phyloP scores from a whole-genome alignment of 768 basidiomycete species.

The Sarcomyxa edulis region DNA sequence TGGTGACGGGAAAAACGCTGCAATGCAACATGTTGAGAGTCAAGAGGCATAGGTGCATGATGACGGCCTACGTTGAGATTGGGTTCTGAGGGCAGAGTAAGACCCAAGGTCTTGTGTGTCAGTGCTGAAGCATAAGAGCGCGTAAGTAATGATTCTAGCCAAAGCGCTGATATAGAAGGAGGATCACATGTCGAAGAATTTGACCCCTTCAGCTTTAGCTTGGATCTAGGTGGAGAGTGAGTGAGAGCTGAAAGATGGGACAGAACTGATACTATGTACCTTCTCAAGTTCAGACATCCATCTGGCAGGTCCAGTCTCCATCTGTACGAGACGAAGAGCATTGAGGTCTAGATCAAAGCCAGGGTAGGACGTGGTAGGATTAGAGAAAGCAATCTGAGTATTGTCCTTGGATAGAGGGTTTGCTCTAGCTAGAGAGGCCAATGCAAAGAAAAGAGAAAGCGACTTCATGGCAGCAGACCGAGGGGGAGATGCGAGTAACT shows the following conservation, averaged over 20 bases:
- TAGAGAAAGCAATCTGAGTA: slow-evolving; percentile 35
- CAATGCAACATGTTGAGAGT: slow-evolving; percentile 15
- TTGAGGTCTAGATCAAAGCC: slow-evolving; percentile 73
- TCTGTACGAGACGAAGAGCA: slow-evolving; percentile 68
- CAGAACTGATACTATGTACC: slow-evolving; percentile 34
- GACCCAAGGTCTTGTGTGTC: slow-evolving; percentile 62
- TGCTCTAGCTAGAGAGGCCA: slow-evolving; percentile 38
- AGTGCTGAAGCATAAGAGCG: slow-evolving; percentile 42
- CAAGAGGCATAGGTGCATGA: slow-evolving; percentile 9
- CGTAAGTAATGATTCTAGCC: too few species aligned
- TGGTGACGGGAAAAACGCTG: slow-evolving; percentile 52
- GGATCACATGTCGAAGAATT: slow-evolving; percentile 83
- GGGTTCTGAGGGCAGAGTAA: slow-evolving; percentile 27
- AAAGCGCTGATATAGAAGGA: slow-evolving; percentile 6
- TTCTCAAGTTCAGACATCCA: slow-evolving; percentile 92
- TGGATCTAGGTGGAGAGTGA: slow-evolving; percentile 46
- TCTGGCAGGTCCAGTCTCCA: slow-evolving; percentile 63
- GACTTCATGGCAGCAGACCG: slow-evolving; percentile 52
- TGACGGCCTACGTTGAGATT: slow-evolving; percentile 34
- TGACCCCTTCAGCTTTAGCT: slow-evolving; percentile 70
- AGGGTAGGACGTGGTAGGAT: slow-evolving; percentile 28
- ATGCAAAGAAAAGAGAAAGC: slow-evolving; percentile 34
- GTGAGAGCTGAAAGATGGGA: slow-evolving; percentile 7
- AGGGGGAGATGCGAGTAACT: too few species aligned
- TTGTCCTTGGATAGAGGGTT: slow-evolving; percentile 25